Evolutionary conservation across 768 basidiomycete species (phyloP), one percentile per base, ranked within the genome.

Genomic region (Suillus hirtellus): DNA sequence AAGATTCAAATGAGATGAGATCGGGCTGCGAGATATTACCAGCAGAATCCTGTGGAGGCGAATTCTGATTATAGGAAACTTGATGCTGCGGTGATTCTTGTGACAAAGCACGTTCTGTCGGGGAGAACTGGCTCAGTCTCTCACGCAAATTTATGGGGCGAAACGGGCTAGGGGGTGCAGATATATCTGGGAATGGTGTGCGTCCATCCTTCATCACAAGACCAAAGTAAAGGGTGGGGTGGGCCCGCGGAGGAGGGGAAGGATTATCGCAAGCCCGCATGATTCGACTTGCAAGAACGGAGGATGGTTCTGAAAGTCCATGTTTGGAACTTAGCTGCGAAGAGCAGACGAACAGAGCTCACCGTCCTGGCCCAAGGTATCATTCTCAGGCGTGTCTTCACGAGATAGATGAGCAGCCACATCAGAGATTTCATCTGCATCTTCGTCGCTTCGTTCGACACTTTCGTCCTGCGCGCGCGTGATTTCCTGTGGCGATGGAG

Each of bases 251-350:
- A 5, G 85, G 85, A 19, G 90, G 90, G 19, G 90, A 92, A 19
- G 91, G 91, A 68, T 93, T 93, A 68, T 86, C 86, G 63, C 85
- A 83, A 59, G 91, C 90, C 58, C 85, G 81, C 52, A 88, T 81
- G 53, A 93, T 84, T 74, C 76, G 86, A 65, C 78, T 84, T 38
- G 88, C 91, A 56, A 93, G 77, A 5, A 81, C 80, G 61, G 89
- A 88, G 2, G 89, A 84, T 10, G 89, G 89, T 70, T 92, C 90
- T 85, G 65, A 34, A 44, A 19, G 27, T n/a, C 49, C 43, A 47
- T 12, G 58, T 67, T 65, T 27, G 61, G 62, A 35, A 67, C 59
- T 54, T 38, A 52, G 59, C 59, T 60, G 64, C 46, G 56, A 43
- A 55, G 52, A 38, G 14, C 60, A 40, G 38, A 55, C 3, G 53